Conservation (phyloP, 768 basidiomycete genomes). For the Xanthoconium purpureum region DNA sequence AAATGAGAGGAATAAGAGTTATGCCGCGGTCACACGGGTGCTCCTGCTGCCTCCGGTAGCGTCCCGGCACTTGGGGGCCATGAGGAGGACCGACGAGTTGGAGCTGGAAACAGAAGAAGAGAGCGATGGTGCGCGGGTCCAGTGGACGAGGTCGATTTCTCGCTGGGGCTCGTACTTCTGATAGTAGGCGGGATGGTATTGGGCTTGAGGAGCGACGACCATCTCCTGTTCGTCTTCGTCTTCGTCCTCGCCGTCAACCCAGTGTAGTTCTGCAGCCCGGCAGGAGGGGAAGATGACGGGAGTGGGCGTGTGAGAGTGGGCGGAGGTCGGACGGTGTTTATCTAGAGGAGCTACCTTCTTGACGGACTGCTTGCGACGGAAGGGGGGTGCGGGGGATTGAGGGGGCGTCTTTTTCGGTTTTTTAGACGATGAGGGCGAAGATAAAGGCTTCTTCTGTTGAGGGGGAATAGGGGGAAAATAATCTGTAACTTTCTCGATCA, state of each 20-base stretch:
- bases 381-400: conserved; percentile 9
- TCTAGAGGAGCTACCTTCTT: conserved; percentile 12
- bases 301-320: conserved; percentile 28
- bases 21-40: conserved; percentile 13
- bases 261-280: conserved; percentile 26
- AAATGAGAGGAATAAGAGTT: not conserved
- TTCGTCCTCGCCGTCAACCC: conserved; percentile 23
- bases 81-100: conserved; percentile 30
- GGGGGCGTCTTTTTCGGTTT: conserved; percentile 17
- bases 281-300: conserved; percentile 35
- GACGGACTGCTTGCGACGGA: conserved; percentile 9
- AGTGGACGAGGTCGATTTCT: conserved; percentile 6
- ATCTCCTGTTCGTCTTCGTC: conserved; percentile 22
- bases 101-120: conserved; percentile 25
- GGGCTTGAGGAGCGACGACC: conserved; percentile 20
- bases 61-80: conserved; percentile 24
- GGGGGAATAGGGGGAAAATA: conserved; percentile 27
- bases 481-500: conserved; percentile 31
- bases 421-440: conserved; percentile 12
- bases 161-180: conserved; percentile 15
- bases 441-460: conserved; percentile 13
- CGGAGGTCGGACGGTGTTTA: conserved; percentile 18
- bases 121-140: conserved; percentile 19
- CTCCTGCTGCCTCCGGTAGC: not conserved
- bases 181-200: conserved; percentile 11